These are phyloP conservation scores for thale cress (Arabidopsis thaliana) DNA, from an alignment of 345 rosid species.

Conservation along the genomic window TAIR10.1 NC_003075.7:12537501-12538000, in stretches of 20 bases:
- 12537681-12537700: slow-evolving; percentile 39
- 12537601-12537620: slow-evolving; percentile 22
- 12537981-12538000: background rate
- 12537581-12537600: slow-evolving; percentile 10
- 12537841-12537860: slow-evolving; percentile 52
- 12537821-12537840: slow-evolving; percentile 50
- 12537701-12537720: slow-evolving; percentile 53
- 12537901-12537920: slow-evolving; percentile 51
- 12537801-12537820: slow-evolving; percentile 44
- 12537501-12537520: slow-evolving; percentile 9
- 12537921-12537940: slow-evolving; percentile 47
- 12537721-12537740: slow-evolving; percentile 49
- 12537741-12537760: slow-evolving; percentile 44
- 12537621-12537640: slow-evolving; percentile 10
- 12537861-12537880: slow-evolving; percentile 45
- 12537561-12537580: slow-evolving; percentile 6
- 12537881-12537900: slow-evolving; percentile 43
- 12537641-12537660: background rate
- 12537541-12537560: background rate
- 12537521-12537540: background rate
- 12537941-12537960: slow-evolving; percentile 47
- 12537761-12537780: slow-evolving; percentile 40
- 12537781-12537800: slow-evolving; percentile 35
- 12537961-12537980: slow-evolving; percentile 51
- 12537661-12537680: slow-evolving; percentile 42